These are phyloP conservation scores for Lithohypha guttulata DNA, from an alignment of 2,329 filamentous ascomycete species.

Conservation along the genomic window DNA sequence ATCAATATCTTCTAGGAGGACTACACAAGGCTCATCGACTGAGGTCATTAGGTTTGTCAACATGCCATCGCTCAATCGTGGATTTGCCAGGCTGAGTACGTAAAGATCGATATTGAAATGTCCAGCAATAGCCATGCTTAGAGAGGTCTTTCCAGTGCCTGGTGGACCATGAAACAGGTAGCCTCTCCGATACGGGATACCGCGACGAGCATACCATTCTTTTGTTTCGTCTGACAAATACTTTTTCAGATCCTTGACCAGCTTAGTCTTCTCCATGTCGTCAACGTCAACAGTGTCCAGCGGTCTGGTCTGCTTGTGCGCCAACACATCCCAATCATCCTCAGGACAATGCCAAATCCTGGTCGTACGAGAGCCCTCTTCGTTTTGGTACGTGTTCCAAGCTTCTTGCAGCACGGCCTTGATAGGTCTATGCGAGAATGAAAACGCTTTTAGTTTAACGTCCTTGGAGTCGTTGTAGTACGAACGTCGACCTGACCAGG, in stretches of 20 bases:
- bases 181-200: constrained; percentile 64
- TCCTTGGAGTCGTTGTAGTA: too few relatives aligned
- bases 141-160: constrained; percentile 62
- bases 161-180: constrained; percentile 70
- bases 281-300: constrained; percentile 67
- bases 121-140: constrained; percentile 55
- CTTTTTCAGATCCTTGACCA: constrained; percentile 65
- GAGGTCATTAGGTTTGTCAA: constrained; percentile 48
- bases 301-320: too few relatives aligned
- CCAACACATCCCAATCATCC: too few relatives aligned
- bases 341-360: too few relatives aligned
- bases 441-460: too few relatives aligned
- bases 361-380: too few relatives aligned
- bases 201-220: constrained; percentile 21
- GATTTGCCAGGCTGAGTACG: constrained; percentile 46
- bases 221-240: constrained; percentile 41
- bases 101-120: constrained; percentile 55
- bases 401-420: too few relatives aligned
- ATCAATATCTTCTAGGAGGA: constrained; percentile 60
- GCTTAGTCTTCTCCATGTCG: constrained; percentile 50
- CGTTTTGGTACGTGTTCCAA: too few relatives aligned
- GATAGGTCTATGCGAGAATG: too few relatives aligned
- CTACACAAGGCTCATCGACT: constrained; percentile 53
- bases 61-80: constrained; percentile 56
- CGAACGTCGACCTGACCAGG: too few relatives aligned